Conservation (phyloP, 257 asterid genomes). For the Solanum megistacrolobum region DNA sequence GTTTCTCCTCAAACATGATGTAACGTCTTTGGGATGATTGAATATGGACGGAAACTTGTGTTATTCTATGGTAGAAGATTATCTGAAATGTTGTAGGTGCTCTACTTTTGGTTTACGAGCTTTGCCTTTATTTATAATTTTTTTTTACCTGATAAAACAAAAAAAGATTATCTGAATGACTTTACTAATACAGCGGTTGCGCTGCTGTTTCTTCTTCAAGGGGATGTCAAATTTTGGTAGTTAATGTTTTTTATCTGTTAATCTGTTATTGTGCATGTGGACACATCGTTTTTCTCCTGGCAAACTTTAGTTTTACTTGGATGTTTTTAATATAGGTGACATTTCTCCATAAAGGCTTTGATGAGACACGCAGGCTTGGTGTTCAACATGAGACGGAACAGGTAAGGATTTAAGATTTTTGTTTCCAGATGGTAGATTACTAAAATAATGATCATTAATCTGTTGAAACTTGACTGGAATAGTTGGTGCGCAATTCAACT, state of each 20-base stretch:
- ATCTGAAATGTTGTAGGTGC: not conserved
- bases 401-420: slow-evolving; percentile 28
- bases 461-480: not conserved
- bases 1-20: not conserved
- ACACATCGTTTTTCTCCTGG: not conserved
- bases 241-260: not conserved
- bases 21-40: not conserved
- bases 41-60: not conserved
- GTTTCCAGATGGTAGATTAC: not conserved
- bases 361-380: slow-evolving; percentile 97
- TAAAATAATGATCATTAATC: not conserved
- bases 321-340: slow-evolving; percentile 49
- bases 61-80: not conserved
- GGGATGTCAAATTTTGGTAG: not conserved
- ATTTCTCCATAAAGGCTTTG: slow-evolving; percentile 93
- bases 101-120: not conserved
- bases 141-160: not conserved
- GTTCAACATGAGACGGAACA: slow-evolving; percentile 83
- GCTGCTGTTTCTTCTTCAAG: not conserved
- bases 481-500: slow-evolving; percentile 92
- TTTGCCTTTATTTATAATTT: not conserved
- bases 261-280: not conserved
- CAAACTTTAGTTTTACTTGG: slow-evolving; percentile 2
- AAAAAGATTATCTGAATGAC: not conserved
- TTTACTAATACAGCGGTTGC: not conserved